Percentiles rank a stretch among this genome's conserved stretches.
These are phyloP conservation scores for Hylodesmum podocarpum DNA, from an alignment of 306 rosid species.

Conservation along the genomic window DNA sequence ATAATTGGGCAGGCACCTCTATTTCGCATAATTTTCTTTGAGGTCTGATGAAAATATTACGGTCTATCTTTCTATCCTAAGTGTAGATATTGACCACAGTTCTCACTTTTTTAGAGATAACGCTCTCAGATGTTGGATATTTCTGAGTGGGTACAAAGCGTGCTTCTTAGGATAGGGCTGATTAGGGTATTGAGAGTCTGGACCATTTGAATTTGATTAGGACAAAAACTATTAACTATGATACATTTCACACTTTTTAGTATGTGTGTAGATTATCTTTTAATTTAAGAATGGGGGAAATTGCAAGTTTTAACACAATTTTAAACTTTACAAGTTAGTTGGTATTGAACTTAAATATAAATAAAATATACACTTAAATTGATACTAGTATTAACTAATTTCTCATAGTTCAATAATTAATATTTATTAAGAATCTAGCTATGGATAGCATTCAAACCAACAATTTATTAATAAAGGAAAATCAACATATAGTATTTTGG, in stretches of 20 bases:
- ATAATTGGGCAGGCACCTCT: slow-evolving; percentile 42
- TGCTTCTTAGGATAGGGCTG: slow-evolving; percentile 16
- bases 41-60: background rate
- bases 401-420: too few relatives aligned
- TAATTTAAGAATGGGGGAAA: too few relatives aligned
- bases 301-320: too few relatives aligned
- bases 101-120: slow-evolving; percentile 34
- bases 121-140: slow-evolving; percentile 30
- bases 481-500: background rate
- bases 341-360: too few relatives aligned
- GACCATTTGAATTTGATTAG: slow-evolving; percentile 24
- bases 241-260: background rate
- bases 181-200: background rate
- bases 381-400: too few relatives aligned
- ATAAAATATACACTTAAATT: too few relatives aligned
- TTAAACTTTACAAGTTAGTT: too few relatives aligned
- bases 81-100: slow-evolving; percentile 9
- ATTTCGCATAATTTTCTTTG: slow-evolving; percentile 7
- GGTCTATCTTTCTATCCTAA: background rate
- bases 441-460: too few relatives aligned
- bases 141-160: slow-evolving; percentile 20
- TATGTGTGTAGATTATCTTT: too few relatives aligned
- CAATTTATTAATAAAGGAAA: too few relatives aligned
- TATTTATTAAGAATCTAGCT: too few relatives aligned
- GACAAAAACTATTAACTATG: background rate